These are phyloP conservation scores for Agarophyton chilense DNA, from an alignment of 23 red algal species.

Conservation along the genomic window DNA sequence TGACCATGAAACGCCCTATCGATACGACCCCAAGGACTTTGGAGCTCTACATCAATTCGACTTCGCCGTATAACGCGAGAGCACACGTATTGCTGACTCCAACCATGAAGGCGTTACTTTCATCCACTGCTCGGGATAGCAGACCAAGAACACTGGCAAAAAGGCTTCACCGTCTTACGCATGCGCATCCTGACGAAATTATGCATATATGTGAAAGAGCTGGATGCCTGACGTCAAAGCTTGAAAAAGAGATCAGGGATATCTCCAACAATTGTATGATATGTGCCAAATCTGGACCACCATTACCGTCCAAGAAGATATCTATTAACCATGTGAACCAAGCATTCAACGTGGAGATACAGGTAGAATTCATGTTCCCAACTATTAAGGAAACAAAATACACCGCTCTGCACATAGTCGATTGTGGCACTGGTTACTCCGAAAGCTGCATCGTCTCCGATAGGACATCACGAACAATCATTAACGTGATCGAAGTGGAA, in stretches of 20 bases:
- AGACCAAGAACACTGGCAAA: background rate
- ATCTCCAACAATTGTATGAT: background rate
- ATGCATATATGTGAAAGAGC: background rate
- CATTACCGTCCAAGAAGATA: background rate
- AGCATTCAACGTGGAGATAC: conserved; percentile 24
- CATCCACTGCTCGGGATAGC: background rate
- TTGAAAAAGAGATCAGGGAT: background rate
- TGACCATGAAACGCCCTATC: background rate
- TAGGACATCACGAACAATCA: background rate
- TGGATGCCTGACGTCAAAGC: background rate
- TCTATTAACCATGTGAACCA: conserved; percentile 25
- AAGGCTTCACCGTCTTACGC: conserved; percentile 10
- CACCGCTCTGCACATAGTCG: conserved; percentile 3
- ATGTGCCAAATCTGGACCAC: background rate
- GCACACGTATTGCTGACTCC: background rate
- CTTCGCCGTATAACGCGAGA: background rate
- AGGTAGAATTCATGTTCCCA: background rate
- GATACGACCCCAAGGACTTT: background rate
- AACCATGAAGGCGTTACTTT: background rate
- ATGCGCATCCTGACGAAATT: background rate
- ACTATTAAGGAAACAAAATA: background rate
- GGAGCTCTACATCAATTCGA: background rate
- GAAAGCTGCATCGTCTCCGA: background rate
- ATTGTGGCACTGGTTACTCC: conserved; percentile 3
- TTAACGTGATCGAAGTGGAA: background rate